phyloP scores from a whole-genome alignment of 352 stramenopile species.

The Phytophthora foliorum region DNA sequence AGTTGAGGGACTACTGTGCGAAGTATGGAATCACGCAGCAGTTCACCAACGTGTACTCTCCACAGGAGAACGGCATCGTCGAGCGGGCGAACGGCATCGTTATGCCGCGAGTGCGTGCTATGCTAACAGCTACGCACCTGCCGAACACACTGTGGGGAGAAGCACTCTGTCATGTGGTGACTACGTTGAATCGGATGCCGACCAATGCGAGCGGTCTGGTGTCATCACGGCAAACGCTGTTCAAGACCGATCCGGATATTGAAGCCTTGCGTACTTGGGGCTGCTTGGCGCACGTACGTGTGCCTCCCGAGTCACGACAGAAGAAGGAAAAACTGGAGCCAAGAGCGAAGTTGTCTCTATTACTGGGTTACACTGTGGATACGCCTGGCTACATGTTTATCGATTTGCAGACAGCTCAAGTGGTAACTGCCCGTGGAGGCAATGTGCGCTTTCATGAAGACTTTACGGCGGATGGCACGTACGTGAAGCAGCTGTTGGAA shows the following conservation, averaged over 20 bases:
- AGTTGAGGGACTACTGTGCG: background rate
- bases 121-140: too few relatives aligned
- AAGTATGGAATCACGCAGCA: slow-evolving; percentile 2
- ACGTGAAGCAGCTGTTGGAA: slow-evolving; percentile 10
- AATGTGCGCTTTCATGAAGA: slow-evolving; percentile 17
- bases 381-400: slow-evolving; percentile 16
- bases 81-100: slow-evolving; percentile 14
- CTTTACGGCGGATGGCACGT: slow-evolving; percentile 6
- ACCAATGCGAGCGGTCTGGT: too few relatives aligned
- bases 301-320: slow-evolving; percentile 14
- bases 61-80: slow-evolving; percentile 19
- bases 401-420: background rate
- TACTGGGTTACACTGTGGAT: slow-evolving; percentile 1
- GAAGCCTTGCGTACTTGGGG: too few relatives aligned
- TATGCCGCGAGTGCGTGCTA: too few relatives aligned
- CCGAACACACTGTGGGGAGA: too few relatives aligned
- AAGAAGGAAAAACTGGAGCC: slow-evolving; percentile 16
- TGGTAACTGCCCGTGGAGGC: slow-evolving; percentile 1
- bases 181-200: too few relatives aligned
- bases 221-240: too few relatives aligned
- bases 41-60: slow-evolving; percentile 12
- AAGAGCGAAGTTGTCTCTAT: slow-evolving; percentile 1
- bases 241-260: too few relatives aligned
- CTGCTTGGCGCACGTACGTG: background rate
- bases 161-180: too few relatives aligned